A percentile compares a stretch with the other conserved stretches of the same genome.
These are phyloP conservation scores for Lachnellula occidentalis DNA, from an alignment of 2,329 filamentous ascomycete genomes.

Conservation along the genomic window DNA sequence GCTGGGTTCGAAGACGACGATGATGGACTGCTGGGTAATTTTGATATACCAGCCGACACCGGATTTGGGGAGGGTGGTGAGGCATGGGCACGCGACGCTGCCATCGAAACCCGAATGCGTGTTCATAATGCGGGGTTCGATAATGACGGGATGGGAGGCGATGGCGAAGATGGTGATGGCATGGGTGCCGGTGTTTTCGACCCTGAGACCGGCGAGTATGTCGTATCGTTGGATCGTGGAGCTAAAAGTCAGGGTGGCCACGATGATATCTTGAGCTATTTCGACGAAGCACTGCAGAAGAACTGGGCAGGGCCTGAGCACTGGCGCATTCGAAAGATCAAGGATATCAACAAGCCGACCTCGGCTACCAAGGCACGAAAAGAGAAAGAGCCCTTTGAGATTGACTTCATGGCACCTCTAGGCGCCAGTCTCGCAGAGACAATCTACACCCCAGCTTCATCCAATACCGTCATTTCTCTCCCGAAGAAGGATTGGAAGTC, in stretches of 20 bases:
- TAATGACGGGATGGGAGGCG: conserved; percentile 48
- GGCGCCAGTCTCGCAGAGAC: conserved; percentile 64
- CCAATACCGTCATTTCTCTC: conserved; percentile 74
- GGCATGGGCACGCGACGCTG: conserved; percentile 88
- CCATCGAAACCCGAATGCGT: conserved; percentile 78
- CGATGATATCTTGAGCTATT: conserved; percentile 95
- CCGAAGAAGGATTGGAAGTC: conserved; percentile 95
- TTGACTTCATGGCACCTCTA: conserved; percentile 78
- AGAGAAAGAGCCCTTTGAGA: conserved; percentile 94
- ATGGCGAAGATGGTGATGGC: conserved; percentile 44
- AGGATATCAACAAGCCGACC: conserved; percentile 63
- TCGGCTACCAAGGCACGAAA: conserved; percentile 65
- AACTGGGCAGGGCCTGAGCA: conserved; percentile 99
- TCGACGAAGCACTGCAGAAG: conserved; percentile 92
- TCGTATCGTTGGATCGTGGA: conserved; percentile 72
- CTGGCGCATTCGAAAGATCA: conserved; percentile 94
- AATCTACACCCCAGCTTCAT: conserved; percentile 75
- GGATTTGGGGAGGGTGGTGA: conserved; percentile 95
- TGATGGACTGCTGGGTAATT: conserved; percentile 60
- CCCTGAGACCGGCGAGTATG: conserved; percentile 65
- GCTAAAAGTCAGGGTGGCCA: conserved; percentile 61
- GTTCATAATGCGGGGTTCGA: conserved; percentile 61
- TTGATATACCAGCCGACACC: conserved; percentile 62
- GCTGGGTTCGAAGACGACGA: conserved; percentile 80
- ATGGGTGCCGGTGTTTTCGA: conserved; percentile 52